Conservation (phyloP, 1,139 yeast genomes). For the Geotrichum aggregatum region DNA sequence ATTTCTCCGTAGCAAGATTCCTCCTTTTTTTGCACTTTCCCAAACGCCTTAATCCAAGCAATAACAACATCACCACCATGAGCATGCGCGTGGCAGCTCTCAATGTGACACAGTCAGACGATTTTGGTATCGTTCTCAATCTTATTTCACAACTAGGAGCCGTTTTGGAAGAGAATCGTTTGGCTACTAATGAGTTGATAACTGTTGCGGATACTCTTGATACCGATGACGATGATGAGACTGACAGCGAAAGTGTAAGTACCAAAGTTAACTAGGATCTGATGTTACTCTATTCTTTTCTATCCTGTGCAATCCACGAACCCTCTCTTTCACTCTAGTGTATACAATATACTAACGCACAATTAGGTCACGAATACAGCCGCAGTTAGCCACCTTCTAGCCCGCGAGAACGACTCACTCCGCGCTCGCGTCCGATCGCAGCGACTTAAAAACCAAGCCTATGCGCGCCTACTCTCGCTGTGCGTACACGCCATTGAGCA, state of each 20-base stretch:
- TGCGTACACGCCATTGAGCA: conserved; percentile 27
- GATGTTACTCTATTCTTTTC: too few species aligned
- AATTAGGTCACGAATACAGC: conserved; percentile 8
- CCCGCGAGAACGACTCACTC: conserved; percentile 24
- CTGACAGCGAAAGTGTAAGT: conserved; percentile 18
- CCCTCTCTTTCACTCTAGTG: too few species aligned
- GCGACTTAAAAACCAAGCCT: conserved; percentile 24
- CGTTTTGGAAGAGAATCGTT: conserved; percentile 30
- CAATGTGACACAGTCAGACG: conserved; percentile 30
- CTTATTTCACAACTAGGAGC: conserved; percentile 31
- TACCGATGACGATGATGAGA: conserved; percentile 24
- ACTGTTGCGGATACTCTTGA: conserved; percentile 32
- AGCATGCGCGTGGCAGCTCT: conserved; percentile 17
- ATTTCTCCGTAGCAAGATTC: too few species aligned
- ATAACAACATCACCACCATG: too few species aligned
- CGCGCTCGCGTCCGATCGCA: conserved; percentile 23
- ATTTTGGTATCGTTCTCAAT: conserved; percentile 30
- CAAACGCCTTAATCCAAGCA: too few species aligned
- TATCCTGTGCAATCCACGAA: too few species aligned
- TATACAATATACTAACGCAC: too few species aligned
- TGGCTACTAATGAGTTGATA: conserved; percentile 32
- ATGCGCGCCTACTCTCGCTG: conserved; percentile 25
- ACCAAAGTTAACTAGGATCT: too few species aligned
- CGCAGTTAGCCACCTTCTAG: conserved; percentile 10
- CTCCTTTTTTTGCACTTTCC: too few species aligned